Evolutionary conservation across 208 protist species (phyloP).

Genomic region (Crithidia expoeki): DNA sequence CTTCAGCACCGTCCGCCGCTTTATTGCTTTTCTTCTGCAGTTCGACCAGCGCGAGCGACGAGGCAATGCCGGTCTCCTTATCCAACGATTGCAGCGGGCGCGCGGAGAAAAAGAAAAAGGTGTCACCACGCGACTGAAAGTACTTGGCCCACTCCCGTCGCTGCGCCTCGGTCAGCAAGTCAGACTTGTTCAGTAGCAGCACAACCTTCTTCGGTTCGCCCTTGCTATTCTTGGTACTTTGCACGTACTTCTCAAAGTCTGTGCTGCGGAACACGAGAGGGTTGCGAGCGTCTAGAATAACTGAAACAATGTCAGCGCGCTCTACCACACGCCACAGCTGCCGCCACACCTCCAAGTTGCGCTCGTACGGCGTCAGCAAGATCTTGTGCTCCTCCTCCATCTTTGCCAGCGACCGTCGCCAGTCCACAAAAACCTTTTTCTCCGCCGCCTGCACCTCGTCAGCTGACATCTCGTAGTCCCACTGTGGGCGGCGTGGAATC

Average conservation of each 20-base stretch:
- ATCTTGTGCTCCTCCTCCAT: constrained; percentile 95
- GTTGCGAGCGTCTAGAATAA: constrained; percentile 97
- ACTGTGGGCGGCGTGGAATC: constrained; percentile 85
- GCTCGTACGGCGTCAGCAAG: constrained; percentile 98
- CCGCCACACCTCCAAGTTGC: constrained; percentile 99
- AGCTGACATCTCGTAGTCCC: constrained; percentile 75
- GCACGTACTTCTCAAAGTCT: constrained; percentile 89
- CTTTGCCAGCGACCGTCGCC: constrained; percentile 83
- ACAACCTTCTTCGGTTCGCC: constrained; percentile 83
- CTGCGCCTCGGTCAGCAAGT: constrained; percentile 96
- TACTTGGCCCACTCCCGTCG: constrained; percentile 94
- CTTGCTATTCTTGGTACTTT: constrained; percentile 54
- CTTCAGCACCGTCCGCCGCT: no score
- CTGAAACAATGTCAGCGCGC: constrained; percentile 92
- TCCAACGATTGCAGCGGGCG: constrained; percentile 38
- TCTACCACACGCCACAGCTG: constrained; percentile 99
- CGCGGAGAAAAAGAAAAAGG: constrained; percentile 95
- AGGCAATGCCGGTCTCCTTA: constrained; percentile 21
- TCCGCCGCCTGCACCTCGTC: constrained; percentile 76
- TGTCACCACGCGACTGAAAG: constrained; percentile 78
- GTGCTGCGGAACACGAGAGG: constrained; percentile 95
- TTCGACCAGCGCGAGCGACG: constrained; percentile 22
- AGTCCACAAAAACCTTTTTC: constrained; percentile 87
- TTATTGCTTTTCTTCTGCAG: constrained; percentile 9
- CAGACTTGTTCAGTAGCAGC: constrained; percentile 98